A percentile compares a stretch with the other conserved stretches of the same genome.
Conservation (phyloP, 2,329 filamentous ascomycete genomes). For the Dactylellina cionopaga region DNA sequence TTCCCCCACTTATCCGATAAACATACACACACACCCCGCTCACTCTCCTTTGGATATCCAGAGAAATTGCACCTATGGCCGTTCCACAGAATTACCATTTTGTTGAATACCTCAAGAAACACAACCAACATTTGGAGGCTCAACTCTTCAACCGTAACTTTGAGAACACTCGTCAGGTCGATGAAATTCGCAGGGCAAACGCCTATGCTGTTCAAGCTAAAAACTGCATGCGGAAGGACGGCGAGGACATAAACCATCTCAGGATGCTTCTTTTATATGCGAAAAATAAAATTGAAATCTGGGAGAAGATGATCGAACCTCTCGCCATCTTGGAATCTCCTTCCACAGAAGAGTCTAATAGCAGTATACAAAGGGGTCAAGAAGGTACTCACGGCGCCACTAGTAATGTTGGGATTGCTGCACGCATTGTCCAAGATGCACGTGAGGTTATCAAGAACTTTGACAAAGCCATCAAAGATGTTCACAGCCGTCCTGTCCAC, state of each 20-base stretch:
- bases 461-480: conserved; percentile 5
- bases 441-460: conserved; percentile 28
- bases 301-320: conserved; percentile 23
- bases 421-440: conserved; percentile 3
- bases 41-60: background rate
- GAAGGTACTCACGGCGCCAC: background rate
- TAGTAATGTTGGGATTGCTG: background rate
- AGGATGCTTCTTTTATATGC: conserved; percentile 18
- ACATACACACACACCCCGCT: background rate
- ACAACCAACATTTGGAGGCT: conserved; percentile 20
- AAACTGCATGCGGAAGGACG: conserved; percentile 31
- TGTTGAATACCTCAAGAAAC: conserved; percentile 11
- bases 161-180: conserved; percentile 22
- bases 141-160: conserved; percentile 25
- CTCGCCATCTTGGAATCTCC: conserved; percentile 13
- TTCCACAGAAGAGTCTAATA: background rate
- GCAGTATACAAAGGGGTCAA: background rate
- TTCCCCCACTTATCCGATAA: background rate
- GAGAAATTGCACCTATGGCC: conserved; percentile 9
- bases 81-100: conserved; percentile 15
- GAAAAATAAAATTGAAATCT: conserved; percentile 21
- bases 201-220: conserved; percentile 21
- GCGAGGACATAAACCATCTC: conserved; percentile 19
- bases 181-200: conserved; percentile 11
- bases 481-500: conserved; percentile 21